Evolutionary conservation across 371 early-diverging fungal genomes (phyloP), one percentile per base, ranked within the genome.

Genomic region (Mucor plumbeus): DNA sequence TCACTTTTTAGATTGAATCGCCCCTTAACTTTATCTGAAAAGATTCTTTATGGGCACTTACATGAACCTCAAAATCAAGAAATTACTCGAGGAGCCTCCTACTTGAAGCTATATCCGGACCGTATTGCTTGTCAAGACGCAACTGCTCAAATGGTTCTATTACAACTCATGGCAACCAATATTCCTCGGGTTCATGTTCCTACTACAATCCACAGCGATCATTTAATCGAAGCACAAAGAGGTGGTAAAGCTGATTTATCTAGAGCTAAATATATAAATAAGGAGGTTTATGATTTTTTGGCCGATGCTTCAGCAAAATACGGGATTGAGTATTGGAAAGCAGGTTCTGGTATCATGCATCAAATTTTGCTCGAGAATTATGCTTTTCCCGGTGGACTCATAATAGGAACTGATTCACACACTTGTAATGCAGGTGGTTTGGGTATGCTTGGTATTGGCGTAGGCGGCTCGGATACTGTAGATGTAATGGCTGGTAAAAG

Each of bases 111-210:
- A 63, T 85, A 89, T 39, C 98, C 97, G 40, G 94, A 94, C 82
- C 94, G 98, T 69, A 97, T 98, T 66, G 97, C 97, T 34, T 95
- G 94, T 83, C 98, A 97, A 78, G 98, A 97, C 81, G 97, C 98
- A 61, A 97, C 97, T 60, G 97, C 97, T 66, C 97, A 94, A 82
- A 97, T 96, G 95, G 99, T 97, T 44, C 76, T 98, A 40, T 86
- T 97, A 55, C 99, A 98, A 85, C 97, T 98, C 85, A 95, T 98
- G 93, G 92, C 94, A 15, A 94, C 96, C 41, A 93, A 94, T 60
- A 85, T 94, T 64, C 84, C 89, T 36, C 88, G 85, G 40, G 95
- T 94, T 38, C 95, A 97, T 44, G 96, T 96, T 31, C 97, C 99
- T 9, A 87, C 96, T 10, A 92, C 92, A 64, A 92, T 98, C 67